Evolutionary conservation across 1,284 basidiomycete species (phyloP), one percentile per base, ranked within the genome.

Genomic region (Leccinum subrobustum): DNA sequence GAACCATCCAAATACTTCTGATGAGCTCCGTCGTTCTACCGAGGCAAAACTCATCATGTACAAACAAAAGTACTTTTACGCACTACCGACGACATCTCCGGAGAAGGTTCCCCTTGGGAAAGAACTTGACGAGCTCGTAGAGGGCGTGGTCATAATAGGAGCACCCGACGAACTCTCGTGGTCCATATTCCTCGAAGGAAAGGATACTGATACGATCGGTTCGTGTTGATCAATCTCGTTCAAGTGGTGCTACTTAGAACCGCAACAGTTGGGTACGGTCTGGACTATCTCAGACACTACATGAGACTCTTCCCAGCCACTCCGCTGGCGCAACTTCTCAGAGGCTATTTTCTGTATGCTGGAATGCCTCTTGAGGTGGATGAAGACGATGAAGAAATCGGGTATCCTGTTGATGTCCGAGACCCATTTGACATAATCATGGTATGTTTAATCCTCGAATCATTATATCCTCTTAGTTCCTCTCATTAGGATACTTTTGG

Each of bases 81-180:
- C 87, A 4, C 69, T 89, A 11, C 81, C 86, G 1, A 78, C 82
- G 20, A 74, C 75, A 27, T 74, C 77, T 7, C 68, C 70, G 0
- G 67, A 75, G 12, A 95, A 93, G 72, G 67, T 69, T 6, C 67
- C 71, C 16, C 64, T 89, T 12, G 77, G 84, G 3, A 72, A 76
- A n/a, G 86, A 92, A 64, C 78, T 96, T 4, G 81, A 91, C 55
- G 82, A 84, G 6, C 76, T 96, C 53, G 81, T 91, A 1, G 77
- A 82, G 16, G 94, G 92, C 3, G 83, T 86, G 53, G 84, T 96
- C 9, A 75, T 94, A 6, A 78, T 97, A 31, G 78, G 81, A 31
- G 81, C 94, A n/a, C 82, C 85, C 0, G 87, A 96, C 67, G 86
- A 90, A 65, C 67, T 89, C 14, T 92, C 92, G 0, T 97, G 95